Evolutionary conservation across 176 grass and related monocot genomes (phyloP), one percentile per base, ranked within the genome.

Genomic region (Ensete glaucum): DNA sequence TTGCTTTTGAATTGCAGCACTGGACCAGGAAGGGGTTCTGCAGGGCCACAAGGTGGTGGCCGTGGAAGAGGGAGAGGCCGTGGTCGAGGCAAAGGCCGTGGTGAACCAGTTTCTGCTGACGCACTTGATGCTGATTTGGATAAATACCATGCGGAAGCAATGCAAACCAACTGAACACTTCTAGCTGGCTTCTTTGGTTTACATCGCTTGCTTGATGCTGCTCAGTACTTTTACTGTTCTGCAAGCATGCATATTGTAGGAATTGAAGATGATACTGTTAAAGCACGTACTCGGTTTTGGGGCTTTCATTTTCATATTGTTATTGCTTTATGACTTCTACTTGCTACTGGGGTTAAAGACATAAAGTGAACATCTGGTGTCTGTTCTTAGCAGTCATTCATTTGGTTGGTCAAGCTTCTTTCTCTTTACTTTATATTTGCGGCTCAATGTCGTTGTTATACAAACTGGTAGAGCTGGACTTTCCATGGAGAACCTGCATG

Each of bases 91-190:
- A 76, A 76, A 76, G 54, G 69, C 26, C 69, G 50, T 24, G 53
- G 19, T 43, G 43, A 22, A 54, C 11, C 76, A 57, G 54, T 83
- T 69, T 89, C 87, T 65, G 77, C 69, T 80, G 68, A 78, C 64
- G 83, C 82, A 68, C 83, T 89, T 7, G 83, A 89, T 16, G 87
- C 77, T 12, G 83, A 83, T 26, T 70, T 85, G 80, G 87, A 85
- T 26, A 89, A 82, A 77, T 85, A 89, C 77, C 80, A 81, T 23
- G 54, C 83, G 2, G 67, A 66, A 57, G 55, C 67, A 74, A 81
- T 78, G 81, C 77, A 85, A 25, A 74, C 50, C 55, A 89, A 79
- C 67, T 89, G 57, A 62, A 43, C 29, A 34, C 34, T 43, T 43
- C 34, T 43, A 43, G 17, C 20, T 62, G 2, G 57, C 57, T 62